Conservation (phyloP, 2,329 filamentous ascomycete genomes). For the Fusarium equiseti region DNA sequence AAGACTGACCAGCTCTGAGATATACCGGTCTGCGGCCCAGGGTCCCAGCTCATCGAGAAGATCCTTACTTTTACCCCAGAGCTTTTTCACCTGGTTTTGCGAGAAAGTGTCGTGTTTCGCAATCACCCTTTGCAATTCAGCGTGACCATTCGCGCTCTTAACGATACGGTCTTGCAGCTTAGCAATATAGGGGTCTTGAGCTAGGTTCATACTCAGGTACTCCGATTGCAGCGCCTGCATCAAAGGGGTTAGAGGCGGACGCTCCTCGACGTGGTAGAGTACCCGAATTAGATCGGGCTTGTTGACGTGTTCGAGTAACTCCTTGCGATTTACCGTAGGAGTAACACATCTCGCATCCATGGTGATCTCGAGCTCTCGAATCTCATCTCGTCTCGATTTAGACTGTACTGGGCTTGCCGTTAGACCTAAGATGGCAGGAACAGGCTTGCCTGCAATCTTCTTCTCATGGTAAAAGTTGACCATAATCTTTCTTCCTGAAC, state of each 20-base stretch:
- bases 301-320: constrained; percentile 76
- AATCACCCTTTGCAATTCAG: constrained; percentile 55
- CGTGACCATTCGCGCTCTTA: constrained; percentile 56
- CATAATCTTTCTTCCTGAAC: constrained; percentile 80
- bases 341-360: constrained; percentile 77
- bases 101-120: constrained; percentile 63
- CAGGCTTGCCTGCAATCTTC: constrained; percentile 51
- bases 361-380: constrained; percentile 74
- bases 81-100: constrained; percentile 66
- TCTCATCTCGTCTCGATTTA: constrained; percentile 51
- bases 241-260: constrained; percentile 45
- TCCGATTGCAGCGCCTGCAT: constrained; percentile 60
- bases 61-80: constrained; percentile 63
- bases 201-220: constrained; percentile 63
- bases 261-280: constrained; percentile 46
- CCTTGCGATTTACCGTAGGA: constrained; percentile 75
- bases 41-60: constrained; percentile 70
- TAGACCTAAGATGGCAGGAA: constrained; percentile 80
- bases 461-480: constrained; percentile 72
- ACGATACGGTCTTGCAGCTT: constrained; percentile 55
- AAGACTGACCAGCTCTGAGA: constrained; percentile 61
- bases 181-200: constrained; percentile 70
- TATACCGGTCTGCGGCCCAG: constrained; percentile 78
- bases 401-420: constrained; percentile 78
- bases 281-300: constrained; percentile 67